Evolutionary conservation across 768 basidiomycete genomes (phyloP).

Genomic region (Termitomyces sp.): DNA sequence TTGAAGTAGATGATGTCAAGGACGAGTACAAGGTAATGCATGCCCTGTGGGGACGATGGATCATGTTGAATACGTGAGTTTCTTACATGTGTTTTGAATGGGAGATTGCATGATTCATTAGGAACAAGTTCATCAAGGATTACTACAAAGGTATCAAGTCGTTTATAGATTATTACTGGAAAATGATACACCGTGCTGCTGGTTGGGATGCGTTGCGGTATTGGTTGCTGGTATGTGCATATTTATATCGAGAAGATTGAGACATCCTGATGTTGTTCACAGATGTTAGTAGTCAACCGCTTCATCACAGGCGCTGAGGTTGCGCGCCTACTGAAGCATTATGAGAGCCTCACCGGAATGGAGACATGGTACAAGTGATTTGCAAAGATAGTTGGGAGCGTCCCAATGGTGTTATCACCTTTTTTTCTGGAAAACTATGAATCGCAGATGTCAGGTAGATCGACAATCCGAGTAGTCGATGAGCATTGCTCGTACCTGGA

Average conservation of each 20-base stretch:
- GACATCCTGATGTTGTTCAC: neutral
- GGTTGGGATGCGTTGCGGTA: conserved; percentile 62
- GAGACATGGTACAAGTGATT: conserved; percentile 33
- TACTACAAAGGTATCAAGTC: conserved; percentile 48
- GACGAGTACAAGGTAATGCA: conserved; percentile 81
- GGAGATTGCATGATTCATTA: conserved; percentile 19
- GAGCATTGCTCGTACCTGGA: too few species aligned
- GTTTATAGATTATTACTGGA: conserved; percentile 63
- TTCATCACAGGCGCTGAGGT: conserved; percentile 52
- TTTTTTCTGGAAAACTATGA: too few species aligned
- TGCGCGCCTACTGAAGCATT: conserved; percentile 46
- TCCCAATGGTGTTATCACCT: too few species aligned
- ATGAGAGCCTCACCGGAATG: conserved; percentile 53
- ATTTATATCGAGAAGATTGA: neutral
- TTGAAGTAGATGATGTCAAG: conserved; percentile 62
- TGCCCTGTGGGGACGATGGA: conserved; percentile 77
- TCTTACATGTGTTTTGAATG: neutral
- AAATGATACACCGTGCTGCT: conserved; percentile 64
- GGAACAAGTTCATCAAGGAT: conserved; percentile 51
- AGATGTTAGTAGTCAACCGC: conserved; percentile 54
- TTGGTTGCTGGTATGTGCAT: conserved; percentile 48
- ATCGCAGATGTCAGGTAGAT: too few species aligned
- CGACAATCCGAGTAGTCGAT: too few species aligned
- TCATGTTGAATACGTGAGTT: conserved; percentile 53
- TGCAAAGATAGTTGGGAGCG: too few species aligned